These are phyloP conservation scores for Daldinia concentrica DNA, from an alignment of 495 filamentous ascomycete species.

Conservation along the genomic window DNA sequence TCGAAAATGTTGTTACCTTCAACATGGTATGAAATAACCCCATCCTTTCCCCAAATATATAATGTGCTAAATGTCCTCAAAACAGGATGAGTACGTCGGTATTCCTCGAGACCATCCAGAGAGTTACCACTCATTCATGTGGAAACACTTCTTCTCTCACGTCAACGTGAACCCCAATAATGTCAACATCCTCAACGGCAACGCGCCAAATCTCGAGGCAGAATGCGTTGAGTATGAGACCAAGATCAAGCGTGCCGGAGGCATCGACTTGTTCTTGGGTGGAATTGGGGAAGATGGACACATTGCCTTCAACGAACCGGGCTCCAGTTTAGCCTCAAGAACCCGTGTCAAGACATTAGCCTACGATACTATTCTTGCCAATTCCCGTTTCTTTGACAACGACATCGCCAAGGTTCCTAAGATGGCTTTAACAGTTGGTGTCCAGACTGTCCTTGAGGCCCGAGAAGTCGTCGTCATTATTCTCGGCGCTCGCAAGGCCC, in stretches of 20 bases:
- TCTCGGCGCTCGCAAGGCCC: conserved; percentile 80
- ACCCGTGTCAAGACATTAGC: conserved; percentile 88
- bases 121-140: conserved; percentile 91
- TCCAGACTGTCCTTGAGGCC: conserved; percentile 85
- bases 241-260: conserved; percentile 76
- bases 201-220: conserved; percentile 75
- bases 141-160: conserved; percentile 88
- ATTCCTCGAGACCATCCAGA: conserved; percentile 83
- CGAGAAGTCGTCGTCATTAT: conserved; percentile 85
- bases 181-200: conserved; percentile 88
- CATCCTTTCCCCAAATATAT: background rate
- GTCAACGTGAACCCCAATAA: conserved; percentile 82
- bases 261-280: conserved; percentile 86
- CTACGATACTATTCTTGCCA: conserved; percentile 86
- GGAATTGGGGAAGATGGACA: conserved; percentile 88
- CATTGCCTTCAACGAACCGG: conserved; percentile 91
- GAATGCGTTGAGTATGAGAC: conserved; percentile 83
- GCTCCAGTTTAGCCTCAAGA: conserved; percentile 78
- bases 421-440: conserved; percentile 86
- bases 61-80: conserved; percentile 9
- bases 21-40: conserved; percentile 74
- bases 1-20: conserved; percentile 88
- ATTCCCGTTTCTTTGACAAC: conserved; percentile 82
- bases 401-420: conserved; percentile 77
- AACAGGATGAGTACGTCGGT: conserved; percentile 85